These are phyloP conservation scores for Primulina tabacum DNA, from an alignment of 257 asterid species.

Conservation along the genomic window DNA sequence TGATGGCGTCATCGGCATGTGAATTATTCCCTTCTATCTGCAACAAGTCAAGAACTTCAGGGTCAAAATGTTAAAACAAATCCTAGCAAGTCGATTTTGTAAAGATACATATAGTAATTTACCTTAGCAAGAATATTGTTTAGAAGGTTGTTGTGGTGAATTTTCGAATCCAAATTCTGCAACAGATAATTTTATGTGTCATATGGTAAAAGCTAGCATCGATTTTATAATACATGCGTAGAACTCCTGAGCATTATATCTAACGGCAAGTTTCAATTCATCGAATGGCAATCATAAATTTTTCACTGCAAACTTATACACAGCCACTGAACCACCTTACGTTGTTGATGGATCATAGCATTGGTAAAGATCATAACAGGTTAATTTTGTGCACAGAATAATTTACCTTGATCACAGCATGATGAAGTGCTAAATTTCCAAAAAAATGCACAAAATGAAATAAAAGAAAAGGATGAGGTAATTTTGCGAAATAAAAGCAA, in stretches of 20 bases:
- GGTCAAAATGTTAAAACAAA: slow-evolving; percentile 8
- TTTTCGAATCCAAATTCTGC: slow-evolving; percentile 94
- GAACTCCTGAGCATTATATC: too few species aligned
- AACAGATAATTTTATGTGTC: slow-evolving; percentile 16
- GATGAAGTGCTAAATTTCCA: neutral
- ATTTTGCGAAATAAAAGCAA: slow-evolving; percentile 1
- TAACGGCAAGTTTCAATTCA: too few species aligned
- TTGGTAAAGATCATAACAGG: neutral
- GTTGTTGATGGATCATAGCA: neutral
- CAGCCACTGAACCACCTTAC: slow-evolving; percentile 3
- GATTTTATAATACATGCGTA: too few species aligned
- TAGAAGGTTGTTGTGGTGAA: slow-evolving; percentile 91
- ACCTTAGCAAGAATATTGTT: slow-evolving; percentile 96
- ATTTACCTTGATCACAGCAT: too few species aligned
- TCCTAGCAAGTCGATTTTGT: slow-evolving; percentile 7
- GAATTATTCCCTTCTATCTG: slow-evolving; percentile 95
- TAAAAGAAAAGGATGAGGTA: slow-evolving; percentile 10
- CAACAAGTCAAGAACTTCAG: slow-evolving; percentile 23
- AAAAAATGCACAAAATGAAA: neutral
- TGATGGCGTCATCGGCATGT: slow-evolving; percentile 85
- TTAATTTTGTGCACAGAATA: neutral
- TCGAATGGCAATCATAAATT: too few species aligned
- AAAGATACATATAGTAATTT: slow-evolving; percentile 9
- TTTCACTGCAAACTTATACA: too few species aligned
- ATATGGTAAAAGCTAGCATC: neutral